Evolutionary conservation across 1,284 basidiomycete species (phyloP), one percentile per base, ranked within the genome.

Genomic region (Ustilago vetiveriae): DNA sequence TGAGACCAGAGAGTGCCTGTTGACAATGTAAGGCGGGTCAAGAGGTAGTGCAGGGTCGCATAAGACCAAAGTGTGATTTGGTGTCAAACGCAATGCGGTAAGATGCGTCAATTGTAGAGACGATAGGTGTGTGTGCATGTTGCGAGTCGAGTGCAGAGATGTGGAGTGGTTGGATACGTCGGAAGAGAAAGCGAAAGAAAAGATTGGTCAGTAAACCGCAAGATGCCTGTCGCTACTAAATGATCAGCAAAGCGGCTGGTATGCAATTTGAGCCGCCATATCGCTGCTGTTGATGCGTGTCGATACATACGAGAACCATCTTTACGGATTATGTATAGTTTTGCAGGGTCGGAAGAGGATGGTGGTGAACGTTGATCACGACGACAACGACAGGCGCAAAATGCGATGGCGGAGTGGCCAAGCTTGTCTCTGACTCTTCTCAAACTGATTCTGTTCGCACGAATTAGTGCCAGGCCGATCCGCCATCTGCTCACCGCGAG

Each of bases 1-100:
- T 92, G 75, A 87, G 49, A 26, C 68, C 68, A 32, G 68, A 59
- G 22, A 69, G 66, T 46, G 55, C 53, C 65, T 68, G 50, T 36
- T 29, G 21, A 5, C 9, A 3, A n/a, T 17, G 19, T 9, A 30
- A 13, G 10, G 17, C 7, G 26, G 7, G 9, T n/a, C 21, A 13
- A 19, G 36, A 22, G 19, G 13, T 2, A 39, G 22, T 22, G 2
- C 22, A 1, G 6, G 38, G 38, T 22, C n/a, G n/a, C n/a, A n/a
- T n/a, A n/a, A n/a, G n/a, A n/a, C n/a, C n/a, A 1, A 24, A 22
- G 38, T 16, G 23, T 33, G 23, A 13, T 17, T 16, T 33, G 41
- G 11, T 16, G n/a, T 32, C 30, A 22, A n/a, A 33, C 27, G 43
- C 33, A 33, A 27, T 45, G 33, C 43, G 23, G 14, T n/a, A 13